Conservation (phyloP, 2,329 filamentous ascomycete species). For the Hypoxylon sp. region DNA sequence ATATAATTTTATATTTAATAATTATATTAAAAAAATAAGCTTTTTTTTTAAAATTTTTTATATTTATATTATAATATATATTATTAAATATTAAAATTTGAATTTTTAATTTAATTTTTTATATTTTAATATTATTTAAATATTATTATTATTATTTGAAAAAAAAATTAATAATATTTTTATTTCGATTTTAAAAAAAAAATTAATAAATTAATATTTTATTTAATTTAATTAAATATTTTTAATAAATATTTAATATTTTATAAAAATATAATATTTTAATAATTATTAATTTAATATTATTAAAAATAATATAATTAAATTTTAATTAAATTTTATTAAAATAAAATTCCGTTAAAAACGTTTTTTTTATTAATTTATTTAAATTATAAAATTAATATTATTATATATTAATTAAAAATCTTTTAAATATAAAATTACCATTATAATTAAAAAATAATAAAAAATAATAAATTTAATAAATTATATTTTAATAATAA, state of each 20-base stretch:
- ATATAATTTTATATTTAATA: not conserved
- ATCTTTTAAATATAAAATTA: not conserved
- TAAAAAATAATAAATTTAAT: no score
- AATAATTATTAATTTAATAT: not conserved
- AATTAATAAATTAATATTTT: not conserved
- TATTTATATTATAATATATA: conserved; percentile 2
- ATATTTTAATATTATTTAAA: not conserved
- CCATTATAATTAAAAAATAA: not conserved
- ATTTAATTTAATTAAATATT: not conserved
- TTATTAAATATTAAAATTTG: not conserved
- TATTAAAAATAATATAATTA: not conserved
- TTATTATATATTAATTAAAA: not conserved
- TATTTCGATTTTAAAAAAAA: not conserved
- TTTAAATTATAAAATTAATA: not conserved
- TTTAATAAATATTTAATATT: not conserved
- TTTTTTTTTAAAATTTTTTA: no score
- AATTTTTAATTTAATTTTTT: not conserved
- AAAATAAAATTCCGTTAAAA: no score
- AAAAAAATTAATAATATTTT: not conserved
- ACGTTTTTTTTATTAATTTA: conserved; percentile 2
- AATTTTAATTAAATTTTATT: not conserved
- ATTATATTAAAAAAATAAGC: no score
- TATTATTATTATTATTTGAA: not conserved
- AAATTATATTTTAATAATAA: not conserved
- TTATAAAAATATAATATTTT: not conserved